A percentile compares a stretch with the other conserved stretches of the same genome.
phyloP scores from a whole-genome alignment of 2,329 filamentous ascomycete genomes.

The Ramularia endophylla region DNA sequence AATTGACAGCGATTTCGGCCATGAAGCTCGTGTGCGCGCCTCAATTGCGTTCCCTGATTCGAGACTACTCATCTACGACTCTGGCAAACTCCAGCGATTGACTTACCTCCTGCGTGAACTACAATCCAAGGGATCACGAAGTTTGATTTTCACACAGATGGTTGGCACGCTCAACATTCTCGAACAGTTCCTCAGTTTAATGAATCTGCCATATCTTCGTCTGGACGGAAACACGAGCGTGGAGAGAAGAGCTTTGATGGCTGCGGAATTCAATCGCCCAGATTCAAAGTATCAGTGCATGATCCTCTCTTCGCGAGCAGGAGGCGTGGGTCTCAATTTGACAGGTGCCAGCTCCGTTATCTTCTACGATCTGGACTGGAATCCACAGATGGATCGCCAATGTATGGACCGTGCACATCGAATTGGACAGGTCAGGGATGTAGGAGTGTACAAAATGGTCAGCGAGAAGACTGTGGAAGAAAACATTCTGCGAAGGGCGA shows the following conservation, averaged over 20 bases:
- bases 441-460: conserved; percentile 80
- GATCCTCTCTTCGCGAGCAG: conserved; percentile 90
- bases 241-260: conserved; percentile 90
- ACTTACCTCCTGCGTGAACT: conserved; percentile 80
- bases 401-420: conserved; percentile 96
- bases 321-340: conserved; percentile 91
- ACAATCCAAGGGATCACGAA: conserved; percentile 84
- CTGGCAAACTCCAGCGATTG: conserved; percentile 88
- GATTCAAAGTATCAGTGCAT: conserved; percentile 90
- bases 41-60: conserved; percentile 98
- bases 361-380: conserved; percentile 99
- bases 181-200: conserved; percentile 96
- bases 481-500: conserved; percentile 93
- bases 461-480: conserved; percentile 77
- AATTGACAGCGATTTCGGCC: conserved; percentile 71
- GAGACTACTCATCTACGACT: conserved; percentile 93
- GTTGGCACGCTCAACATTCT: conserved; percentile 96
- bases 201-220: conserved; percentile 92
- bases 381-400: conserved; percentile 99
- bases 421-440: conserved; percentile 94
- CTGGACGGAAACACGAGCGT: conserved; percentile 96
- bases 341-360: conserved; percentile 97
- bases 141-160: conserved; percentile 99
- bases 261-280: conserved; percentile 86
- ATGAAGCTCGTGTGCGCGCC: conserved; percentile 84